Percentiles rank a stretch among this genome's conserved stretches.
phyloP scores from a whole-genome alignment of 305 asterid species.

The Nicotiana rustica region DNA sequence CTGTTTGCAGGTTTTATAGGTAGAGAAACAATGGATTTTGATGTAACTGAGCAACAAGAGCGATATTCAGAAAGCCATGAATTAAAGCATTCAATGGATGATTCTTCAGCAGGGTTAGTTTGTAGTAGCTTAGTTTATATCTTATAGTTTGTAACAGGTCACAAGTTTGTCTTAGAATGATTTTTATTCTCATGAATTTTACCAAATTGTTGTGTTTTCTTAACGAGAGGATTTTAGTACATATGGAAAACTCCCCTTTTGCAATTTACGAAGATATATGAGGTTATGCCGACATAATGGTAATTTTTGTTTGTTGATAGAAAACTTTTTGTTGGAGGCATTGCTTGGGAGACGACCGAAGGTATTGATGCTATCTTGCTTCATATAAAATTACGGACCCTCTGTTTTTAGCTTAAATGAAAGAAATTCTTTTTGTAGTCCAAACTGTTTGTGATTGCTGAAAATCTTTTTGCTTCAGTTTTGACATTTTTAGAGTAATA shows the following conservation, averaged over 20 bases:
- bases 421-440: not conserved
- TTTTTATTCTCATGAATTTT: not conserved
- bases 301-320: slow-evolving; percentile 79
- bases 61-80: slow-evolving; percentile 54
- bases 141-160: slow-evolving; percentile 53
- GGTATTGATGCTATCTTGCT: slow-evolving; percentile 48
- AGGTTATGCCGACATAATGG: slow-evolving; percentile 61
- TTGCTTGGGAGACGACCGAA: slow-evolving; percentile 97
- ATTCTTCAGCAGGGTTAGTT: slow-evolving; percentile 97
- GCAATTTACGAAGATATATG: slow-evolving; percentile 33
- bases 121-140: slow-evolving; percentile 53
- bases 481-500: not conserved
- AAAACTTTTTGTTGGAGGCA: slow-evolving; percentile 98
- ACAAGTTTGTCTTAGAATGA: not conserved
- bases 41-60: slow-evolving; percentile 67
- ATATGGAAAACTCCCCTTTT: slow-evolving; percentile 33
- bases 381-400: not conserved
- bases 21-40: slow-evolving; percentile 73
- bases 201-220: slow-evolving; percentile 7
- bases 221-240: slow-evolving; percentile 44
- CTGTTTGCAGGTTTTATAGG: slow-evolving; percentile 75
- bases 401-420: not conserved
- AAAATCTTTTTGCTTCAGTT: not conserved
- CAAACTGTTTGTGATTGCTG: not conserved
- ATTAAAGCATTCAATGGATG: slow-evolving; percentile 65